Evolutionary conservation across 2,329 filamentous ascomycete species (phyloP).

Genomic region (Tolypocladium guangdongense): DNA sequence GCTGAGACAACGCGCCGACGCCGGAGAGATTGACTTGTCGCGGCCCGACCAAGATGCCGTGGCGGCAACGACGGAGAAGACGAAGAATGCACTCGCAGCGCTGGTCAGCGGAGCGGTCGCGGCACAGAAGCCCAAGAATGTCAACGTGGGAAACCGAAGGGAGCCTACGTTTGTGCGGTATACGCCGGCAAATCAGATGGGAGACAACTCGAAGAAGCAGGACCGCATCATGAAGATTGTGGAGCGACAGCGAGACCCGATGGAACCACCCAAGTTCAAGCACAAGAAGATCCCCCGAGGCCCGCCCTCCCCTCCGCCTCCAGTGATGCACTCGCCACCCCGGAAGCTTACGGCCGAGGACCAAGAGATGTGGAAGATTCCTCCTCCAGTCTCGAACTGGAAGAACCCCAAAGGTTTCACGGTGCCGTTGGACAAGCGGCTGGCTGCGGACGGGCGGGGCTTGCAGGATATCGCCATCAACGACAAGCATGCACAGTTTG

Average conservation of each 20-base stretch:
- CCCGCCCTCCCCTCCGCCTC: conserved; percentile 83
- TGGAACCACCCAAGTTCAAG: conserved; percentile 98
- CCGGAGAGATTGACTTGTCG: conserved; percentile 80
- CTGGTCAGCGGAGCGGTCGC: conserved; percentile 79
- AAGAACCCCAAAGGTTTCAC: conserved; percentile 99
- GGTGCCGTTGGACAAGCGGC: conserved; percentile 85
- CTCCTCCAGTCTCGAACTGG: conserved; percentile 90
- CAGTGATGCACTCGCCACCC: conserved; percentile 89
- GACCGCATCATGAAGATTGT: conserved; percentile 99
- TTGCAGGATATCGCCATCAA: conserved; percentile 93
- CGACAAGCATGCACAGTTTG: conserved; percentile 95
- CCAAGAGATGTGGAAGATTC: conserved; percentile 88
- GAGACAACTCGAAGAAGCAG: conserved; percentile 72
- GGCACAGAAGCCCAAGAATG: conserved; percentile 91
- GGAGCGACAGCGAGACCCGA: conserved; percentile 82
- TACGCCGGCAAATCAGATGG: conserved; percentile 95
- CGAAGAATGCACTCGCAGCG: conserved; percentile 71
- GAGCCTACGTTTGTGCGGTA: conserved; percentile 93
- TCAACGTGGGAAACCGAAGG: conserved; percentile 67
- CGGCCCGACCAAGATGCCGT: conserved; percentile 80
- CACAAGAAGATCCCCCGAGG: conserved; percentile 96
- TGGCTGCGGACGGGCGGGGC: conserved; percentile 86
- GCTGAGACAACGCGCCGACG: conserved; percentile 81
- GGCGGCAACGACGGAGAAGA: conserved; percentile 72
- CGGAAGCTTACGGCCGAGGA: conserved; percentile 93